Evolutionary conservation across 768 basidiomycete species (phyloP), one percentile per base, ranked within the genome.

Genomic region (Glaciozyma antarctica): DNA sequence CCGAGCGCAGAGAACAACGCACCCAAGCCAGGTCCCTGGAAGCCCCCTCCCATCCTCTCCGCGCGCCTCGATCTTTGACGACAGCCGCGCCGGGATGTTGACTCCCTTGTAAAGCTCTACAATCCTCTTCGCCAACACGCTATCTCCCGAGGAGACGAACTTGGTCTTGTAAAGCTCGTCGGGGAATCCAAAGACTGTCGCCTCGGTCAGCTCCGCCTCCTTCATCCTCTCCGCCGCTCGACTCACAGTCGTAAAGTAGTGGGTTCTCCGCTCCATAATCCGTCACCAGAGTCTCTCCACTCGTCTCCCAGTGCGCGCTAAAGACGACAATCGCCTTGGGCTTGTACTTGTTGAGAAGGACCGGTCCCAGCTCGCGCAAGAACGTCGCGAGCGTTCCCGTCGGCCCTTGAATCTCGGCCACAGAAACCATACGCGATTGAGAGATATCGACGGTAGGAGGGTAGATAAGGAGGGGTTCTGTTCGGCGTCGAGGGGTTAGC

Each of bases 291-390:
- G 82, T 80, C 73, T 84, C 82, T 3, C 77, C 80, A 16, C 63
- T 59, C 1, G 86, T 85, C 73, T 90, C 88, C 86, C 86, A 89
- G 72, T 89, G 88, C 16, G 88, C 88, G 67, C 85, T 87, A 77
- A 88, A 88, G 2, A 88, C 86, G 7, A 89, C 82, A 60, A 88
- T 85, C 2, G 63, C 87, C 73, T 83, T 85, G 4, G 87, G 87
- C 55, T 83, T 79, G 76, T 90, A 90, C 75, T 88, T 88, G 62
- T 81, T 72, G 49, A 88, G 71, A 34, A 88, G 73, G 0, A 78
- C 78, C 1, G 84, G 83, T 0, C 71, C 67, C 52, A 71, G 59
- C 44, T 68, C 70, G 5, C 44, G 17, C 3, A 71, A 75, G 74
- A 88, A 89, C 17, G 73, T 71, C 1, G 81, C 82, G 22, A 87